Conservation (phyloP, 768 basidiomycete species). For the Boletus bicolor region DNA sequence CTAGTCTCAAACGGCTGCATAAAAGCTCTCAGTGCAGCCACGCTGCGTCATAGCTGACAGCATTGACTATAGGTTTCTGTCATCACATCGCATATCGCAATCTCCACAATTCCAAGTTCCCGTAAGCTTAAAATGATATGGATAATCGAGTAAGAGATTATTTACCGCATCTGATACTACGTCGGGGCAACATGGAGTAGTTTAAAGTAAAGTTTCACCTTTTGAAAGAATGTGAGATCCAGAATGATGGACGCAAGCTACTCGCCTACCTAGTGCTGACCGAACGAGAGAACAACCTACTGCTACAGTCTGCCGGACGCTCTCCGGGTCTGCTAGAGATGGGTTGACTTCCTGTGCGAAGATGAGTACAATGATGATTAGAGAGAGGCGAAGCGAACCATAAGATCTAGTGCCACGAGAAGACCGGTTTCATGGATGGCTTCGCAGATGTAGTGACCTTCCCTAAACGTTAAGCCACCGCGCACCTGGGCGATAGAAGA, state of each 20-base stretch:
- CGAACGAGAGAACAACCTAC: conserved; percentile 86
- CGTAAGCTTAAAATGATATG: neutral
- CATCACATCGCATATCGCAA: neutral
- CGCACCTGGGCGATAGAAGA: conserved; percentile 54
- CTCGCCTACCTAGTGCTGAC: conserved; percentile 67
- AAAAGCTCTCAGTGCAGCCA: too few relatives aligned
- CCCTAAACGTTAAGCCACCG: conserved; percentile 93
- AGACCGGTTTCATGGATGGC: conserved; percentile 89
- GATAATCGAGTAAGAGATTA: neutral
- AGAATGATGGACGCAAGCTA: neutral
- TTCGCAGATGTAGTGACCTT: conserved; percentile 98
- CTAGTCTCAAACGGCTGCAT: neutral
- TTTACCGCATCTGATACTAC: conserved; percentile 2
- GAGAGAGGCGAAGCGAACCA: conserved; percentile 53
- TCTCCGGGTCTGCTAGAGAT: conserved; percentile 71
- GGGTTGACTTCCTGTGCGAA: conserved; percentile 87
- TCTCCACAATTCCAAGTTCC: neutral
- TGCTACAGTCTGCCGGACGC: conserved; percentile 84
- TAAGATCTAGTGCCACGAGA: conserved; percentile 88
- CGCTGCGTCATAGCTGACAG: too few relatives aligned
- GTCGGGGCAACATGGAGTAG: neutral
- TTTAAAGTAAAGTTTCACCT: conserved; percentile 36
- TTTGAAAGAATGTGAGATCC: conserved; percentile 6
- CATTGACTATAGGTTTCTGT: neutral
- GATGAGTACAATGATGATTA: conserved; percentile 5